Percentiles rank a stretch among this genome's conserved stretches.
These are phyloP conservation scores for Phanerochaete carnosa DNA, from an alignment of 768 basidiomycete species.

Conservation along the genomic window DNA sequence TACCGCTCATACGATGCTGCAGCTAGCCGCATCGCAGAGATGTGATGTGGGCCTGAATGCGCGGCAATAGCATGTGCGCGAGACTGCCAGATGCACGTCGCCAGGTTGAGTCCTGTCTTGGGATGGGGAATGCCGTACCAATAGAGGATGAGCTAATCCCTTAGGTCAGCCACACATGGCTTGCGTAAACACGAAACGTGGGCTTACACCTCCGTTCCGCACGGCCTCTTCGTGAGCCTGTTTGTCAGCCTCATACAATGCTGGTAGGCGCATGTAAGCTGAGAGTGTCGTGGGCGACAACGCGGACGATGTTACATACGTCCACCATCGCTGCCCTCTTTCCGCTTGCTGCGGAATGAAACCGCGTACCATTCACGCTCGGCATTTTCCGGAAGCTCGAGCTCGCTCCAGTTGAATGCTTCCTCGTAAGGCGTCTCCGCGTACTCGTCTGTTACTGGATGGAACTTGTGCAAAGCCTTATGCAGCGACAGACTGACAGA, in stretches of 20 bases:
- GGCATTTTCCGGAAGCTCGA: slow-evolving; percentile 63
- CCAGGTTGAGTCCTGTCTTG: slow-evolving; percentile 79
- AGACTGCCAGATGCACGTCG: slow-evolving; percentile 95
- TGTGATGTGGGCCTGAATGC: slow-evolving; percentile 75
- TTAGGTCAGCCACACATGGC: not conserved
- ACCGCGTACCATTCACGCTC: slow-evolving; percentile 93
- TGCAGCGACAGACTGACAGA: slow-evolving; percentile 82
- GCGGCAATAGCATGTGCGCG: slow-evolving; percentile 81
- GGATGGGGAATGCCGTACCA: slow-evolving; percentile 90
- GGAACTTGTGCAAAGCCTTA: slow-evolving; percentile 78
- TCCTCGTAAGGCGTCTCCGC: slow-evolving; percentile 59
- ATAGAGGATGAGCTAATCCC: slow-evolving; percentile 76
- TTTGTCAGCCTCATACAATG: slow-evolving; percentile 83
- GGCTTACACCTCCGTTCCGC: slow-evolving; percentile 74
- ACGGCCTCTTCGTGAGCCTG: slow-evolving; percentile 93
- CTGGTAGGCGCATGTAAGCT: slow-evolving; percentile 29
- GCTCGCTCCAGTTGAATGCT: slow-evolving; percentile 87
- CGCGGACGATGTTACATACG: slow-evolving; percentile 37
- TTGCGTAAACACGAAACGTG: not conserved
- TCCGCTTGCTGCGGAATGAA: slow-evolving; percentile 79
- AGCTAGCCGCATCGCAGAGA: slow-evolving; percentile 80
- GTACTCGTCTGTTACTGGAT: slow-evolving; percentile 57
- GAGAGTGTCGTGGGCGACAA: not conserved
- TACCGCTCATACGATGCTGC: slow-evolving; percentile 76
- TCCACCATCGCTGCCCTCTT: slow-evolving; percentile 62